phyloP scores from a whole-genome alignment of 768 basidiomycete genomes.

The Hericium coralloides region DNA sequence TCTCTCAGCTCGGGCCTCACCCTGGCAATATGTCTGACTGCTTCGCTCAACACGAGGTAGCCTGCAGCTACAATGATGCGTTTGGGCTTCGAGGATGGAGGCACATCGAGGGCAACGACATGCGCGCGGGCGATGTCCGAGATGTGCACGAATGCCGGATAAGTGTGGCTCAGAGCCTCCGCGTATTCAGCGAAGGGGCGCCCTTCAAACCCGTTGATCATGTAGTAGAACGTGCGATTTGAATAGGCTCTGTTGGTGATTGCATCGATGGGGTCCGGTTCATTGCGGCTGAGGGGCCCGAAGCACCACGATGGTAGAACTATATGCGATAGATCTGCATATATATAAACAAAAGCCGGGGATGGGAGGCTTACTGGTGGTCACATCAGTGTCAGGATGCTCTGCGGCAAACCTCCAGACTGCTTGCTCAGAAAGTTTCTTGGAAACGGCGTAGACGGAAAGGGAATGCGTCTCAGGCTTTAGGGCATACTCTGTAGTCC shows the following conservation, averaged over 20 bases:
- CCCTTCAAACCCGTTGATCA: constrained; percentile 11
- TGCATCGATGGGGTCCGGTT: constrained; percentile 8
- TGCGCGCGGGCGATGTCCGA: constrained; percentile 22
- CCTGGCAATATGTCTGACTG: constrained; percentile 10
- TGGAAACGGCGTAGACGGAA: not conserved
- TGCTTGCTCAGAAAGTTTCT: not conserved
- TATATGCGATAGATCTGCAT: constrained; percentile 1
- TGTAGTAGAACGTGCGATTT: constrained; percentile 15
- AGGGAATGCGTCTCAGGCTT: not conserved
- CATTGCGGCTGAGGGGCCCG: constrained; percentile 15
- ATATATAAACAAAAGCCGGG: not conserved
- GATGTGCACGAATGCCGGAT: constrained; percentile 19
- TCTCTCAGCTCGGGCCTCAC: constrained; percentile 13
- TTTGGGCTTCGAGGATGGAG: constrained; percentile 6
- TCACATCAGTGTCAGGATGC: constrained; percentile 1
- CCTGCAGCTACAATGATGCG: constrained; percentile 17
- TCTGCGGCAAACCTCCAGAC: not conserved
- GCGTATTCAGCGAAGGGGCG: constrained; percentile 5
- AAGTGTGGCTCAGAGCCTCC: constrained; percentile 3
- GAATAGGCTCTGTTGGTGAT: constrained; percentile 9
- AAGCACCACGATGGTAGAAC: constrained; percentile 22
- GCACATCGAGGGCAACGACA: constrained; percentile 16
- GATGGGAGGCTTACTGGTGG: not conserved
- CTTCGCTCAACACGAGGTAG: constrained; percentile 16
- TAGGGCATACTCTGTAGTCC: not conserved